phyloP scores from a whole-genome alignment of 345 rosid genomes.

The Dovyalis caffra region DNA sequence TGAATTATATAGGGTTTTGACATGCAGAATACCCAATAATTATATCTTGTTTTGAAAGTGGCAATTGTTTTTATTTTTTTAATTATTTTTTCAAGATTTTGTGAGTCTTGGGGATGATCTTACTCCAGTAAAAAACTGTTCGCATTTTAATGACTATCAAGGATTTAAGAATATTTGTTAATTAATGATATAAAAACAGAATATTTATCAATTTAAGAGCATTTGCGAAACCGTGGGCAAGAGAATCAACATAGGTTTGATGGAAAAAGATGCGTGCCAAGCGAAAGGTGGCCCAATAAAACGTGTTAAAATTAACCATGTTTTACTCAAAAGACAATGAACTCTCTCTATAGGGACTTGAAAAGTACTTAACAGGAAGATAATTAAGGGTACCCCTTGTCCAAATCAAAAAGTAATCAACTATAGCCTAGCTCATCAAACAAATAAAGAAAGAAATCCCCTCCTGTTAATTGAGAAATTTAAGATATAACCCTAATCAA shows the following conservation, averaged over 20 bases:
- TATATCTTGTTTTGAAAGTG: too few relatives aligned
- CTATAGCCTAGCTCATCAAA: background rate
- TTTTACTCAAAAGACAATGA: constrained; percentile 33
- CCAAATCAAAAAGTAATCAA: constrained; percentile 22
- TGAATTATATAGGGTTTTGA: too few relatives aligned
- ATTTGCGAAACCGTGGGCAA: background rate
- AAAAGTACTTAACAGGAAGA: background rate
- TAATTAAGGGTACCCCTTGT: constrained; percentile 17
- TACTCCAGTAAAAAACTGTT: too few relatives aligned
- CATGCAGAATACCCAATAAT: too few relatives aligned
- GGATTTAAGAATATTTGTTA: background rate
- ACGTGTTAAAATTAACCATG: constrained; percentile 32
- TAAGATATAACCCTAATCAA: constrained; percentile 11
- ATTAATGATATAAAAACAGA: background rate
- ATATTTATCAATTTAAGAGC: background rate
- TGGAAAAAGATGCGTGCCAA: background rate
- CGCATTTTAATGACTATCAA: background rate
- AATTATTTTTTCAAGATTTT: background rate
- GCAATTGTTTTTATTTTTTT: background rate
- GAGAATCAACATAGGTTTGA: background rate
- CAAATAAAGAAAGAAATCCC: constrained; percentile 9
- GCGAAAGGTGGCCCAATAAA: constrained; percentile 27
- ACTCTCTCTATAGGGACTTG: background rate
- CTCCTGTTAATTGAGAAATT: background rate
- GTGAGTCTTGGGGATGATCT: too few relatives aligned